Evolutionary conservation across 1,284 basidiomycete species (phyloP), one percentile per base, ranked within the genome.

Genomic region (Xanthoconium separans): DNA sequence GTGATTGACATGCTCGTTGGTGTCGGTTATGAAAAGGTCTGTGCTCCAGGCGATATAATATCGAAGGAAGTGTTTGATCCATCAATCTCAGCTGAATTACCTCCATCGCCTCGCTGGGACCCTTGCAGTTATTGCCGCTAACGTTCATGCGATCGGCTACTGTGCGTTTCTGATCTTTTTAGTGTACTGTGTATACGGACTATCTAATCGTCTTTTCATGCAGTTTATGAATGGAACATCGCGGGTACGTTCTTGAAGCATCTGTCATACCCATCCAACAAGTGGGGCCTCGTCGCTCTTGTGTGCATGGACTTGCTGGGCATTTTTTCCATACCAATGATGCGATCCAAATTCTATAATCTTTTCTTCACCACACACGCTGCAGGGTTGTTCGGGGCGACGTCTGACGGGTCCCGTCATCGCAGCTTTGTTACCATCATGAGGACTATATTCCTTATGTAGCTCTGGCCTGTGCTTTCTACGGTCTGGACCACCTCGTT

Each of bases 81-180:
- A 13, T 44, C n/a, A 2, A 37, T 42, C 22, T 54, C 22, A 90
- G 83, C 73, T 94, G 27, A 92, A 93, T 70, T 88, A 84, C 63
- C 67, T 93, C 27, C 92, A 95, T 72, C 87, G 91, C 48, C 82
- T 86, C 55, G 73, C 80, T 10, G 92, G 89, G 3, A 73, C 79
- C 40, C 58, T 87, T 39, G 70, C 84, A 4, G 77, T 91, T 48
- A 51, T 90, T 20, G 77, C 79, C 2, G 77, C 77, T 8, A 87
- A 90, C 55, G 64, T 92, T n/a, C 92, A 94, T 65, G 76, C 75
- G 6, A 51, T 88, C 15, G 82, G 81, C 24, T 86, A 79, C 58
- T 68, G 85, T 88, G 58, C 57, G 82, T 77, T 9, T 34, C 34
- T 42, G 2, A 11, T 29, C 20, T 2, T 27, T 34, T 16, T 5